Percentiles rank a stretch among this genome's conserved stretches.
phyloP scores from a whole-genome alignment of 768 basidiomycete species.

The Leccinum incarnatum region DNA sequence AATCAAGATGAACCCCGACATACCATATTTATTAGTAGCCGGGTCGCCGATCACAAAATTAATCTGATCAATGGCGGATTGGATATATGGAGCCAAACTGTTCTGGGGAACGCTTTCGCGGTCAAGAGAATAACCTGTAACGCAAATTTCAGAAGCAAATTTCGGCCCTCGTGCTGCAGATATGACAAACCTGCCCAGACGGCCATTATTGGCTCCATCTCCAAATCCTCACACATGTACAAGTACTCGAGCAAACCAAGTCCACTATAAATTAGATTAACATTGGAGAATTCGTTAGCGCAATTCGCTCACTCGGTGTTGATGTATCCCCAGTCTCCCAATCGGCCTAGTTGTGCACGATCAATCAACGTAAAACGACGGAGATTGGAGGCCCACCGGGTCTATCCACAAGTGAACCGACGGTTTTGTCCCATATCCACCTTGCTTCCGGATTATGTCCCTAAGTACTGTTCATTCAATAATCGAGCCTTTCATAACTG shows the following conservation, averaged over 20 bases:
- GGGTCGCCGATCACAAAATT: conserved; percentile 62
- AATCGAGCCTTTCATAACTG: neutral
- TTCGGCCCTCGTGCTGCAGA: conserved; percentile 1
- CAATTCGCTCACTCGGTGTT: conserved; percentile 50
- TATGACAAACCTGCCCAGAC: conserved; percentile 49
- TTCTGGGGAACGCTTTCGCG: conserved; percentile 43
- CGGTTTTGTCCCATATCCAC: conserved; percentile 67
- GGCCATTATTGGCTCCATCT: conserved; percentile 60
- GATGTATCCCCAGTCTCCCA: conserved; percentile 60
- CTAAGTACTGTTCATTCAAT: conserved; percentile 28
- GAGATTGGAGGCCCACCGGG: conserved; percentile 31
- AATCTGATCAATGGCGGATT: conserved; percentile 58
- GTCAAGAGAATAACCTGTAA: conserved; percentile 48
- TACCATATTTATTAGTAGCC: conserved; percentile 36
- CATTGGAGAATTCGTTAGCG: neutral
- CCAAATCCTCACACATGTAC: conserved; percentile 52
- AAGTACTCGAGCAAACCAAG: conserved; percentile 58
- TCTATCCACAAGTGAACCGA: conserved; percentile 52
- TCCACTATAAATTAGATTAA: conserved; percentile 36
- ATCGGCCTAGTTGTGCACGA: conserved; percentile 37
- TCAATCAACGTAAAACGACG: neutral
- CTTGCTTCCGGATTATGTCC: conserved; percentile 50
- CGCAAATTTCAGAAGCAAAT: neutral
- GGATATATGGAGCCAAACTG: conserved; percentile 47
- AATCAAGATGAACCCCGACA: conserved; percentile 12